Percentiles rank a stretch among this genome's conserved stretches.
Conservation (phyloP, 2,329 filamentous ascomycete species). For the Nigrospora osmanthi region DNA sequence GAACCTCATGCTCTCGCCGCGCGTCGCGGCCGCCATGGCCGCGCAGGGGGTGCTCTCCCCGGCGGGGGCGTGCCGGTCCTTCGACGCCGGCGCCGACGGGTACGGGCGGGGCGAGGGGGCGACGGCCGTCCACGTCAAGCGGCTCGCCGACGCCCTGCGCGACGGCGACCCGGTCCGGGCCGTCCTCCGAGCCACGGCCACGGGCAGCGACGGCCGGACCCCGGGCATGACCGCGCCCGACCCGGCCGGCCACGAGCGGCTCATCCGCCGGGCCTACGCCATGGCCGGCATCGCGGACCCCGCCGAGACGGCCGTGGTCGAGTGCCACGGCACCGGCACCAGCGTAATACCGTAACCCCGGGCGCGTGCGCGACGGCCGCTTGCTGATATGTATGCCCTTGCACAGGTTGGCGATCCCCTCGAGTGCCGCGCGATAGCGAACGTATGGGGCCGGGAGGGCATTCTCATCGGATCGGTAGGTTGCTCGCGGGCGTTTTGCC, state of each 20-base stretch:
- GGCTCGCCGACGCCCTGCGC: background rate
- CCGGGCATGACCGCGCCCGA: background rate
- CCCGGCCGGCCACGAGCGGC: background rate
- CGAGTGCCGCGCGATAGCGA: slow-evolving; percentile 8
- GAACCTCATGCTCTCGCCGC: background rate
- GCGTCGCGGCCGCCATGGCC: background rate
- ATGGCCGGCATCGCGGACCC: slow-evolving; percentile 18
- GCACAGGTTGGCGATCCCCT: background rate
- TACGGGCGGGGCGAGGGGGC: background rate
- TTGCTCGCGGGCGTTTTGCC: background rate
- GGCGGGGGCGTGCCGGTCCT: background rate
- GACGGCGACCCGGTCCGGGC: background rate
- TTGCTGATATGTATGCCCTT: background rate
- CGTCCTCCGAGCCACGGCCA: background rate
- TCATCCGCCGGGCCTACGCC: background rate
- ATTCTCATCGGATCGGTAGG: slow-evolving; percentile 10
- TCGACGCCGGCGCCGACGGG: background rate
- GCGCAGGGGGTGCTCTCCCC: background rate
- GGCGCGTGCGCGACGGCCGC: no score
- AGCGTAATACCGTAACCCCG: no score
- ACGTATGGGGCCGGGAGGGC: slow-evolving; percentile 4
- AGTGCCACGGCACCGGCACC: slow-evolving; percentile 20
- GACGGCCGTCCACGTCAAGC: background rate
- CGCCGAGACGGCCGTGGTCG: slow-evolving; percentile 12
- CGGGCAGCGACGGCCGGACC: background rate